These are phyloP conservation scores for Daedaleopsis sinensis DNA, from an alignment of 768 basidiomycete genomes.

Conservation along the genomic window DNA sequence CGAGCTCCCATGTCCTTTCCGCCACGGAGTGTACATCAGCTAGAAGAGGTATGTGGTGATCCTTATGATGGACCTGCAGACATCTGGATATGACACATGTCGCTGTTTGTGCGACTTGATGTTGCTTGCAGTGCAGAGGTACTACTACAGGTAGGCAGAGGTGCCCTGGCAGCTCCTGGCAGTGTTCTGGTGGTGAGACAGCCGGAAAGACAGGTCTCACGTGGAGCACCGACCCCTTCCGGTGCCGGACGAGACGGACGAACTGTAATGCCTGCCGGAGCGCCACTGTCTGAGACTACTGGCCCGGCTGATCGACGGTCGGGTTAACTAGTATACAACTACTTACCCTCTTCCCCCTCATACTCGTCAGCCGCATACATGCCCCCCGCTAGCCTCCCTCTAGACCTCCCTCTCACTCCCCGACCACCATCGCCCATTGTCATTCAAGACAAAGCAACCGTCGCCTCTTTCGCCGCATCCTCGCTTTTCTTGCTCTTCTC, in stretches of 20 bases:
- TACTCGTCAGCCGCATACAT: background rate
- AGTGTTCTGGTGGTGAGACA: no score
- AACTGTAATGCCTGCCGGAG: slow-evolving; percentile 8
- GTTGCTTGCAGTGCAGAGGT: no score
- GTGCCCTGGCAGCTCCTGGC: no score
- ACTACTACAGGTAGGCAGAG: no score
- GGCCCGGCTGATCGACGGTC: no score
- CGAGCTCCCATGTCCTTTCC: no score
- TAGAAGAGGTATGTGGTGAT: background rate
- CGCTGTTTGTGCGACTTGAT: no score
- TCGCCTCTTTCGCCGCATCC: slow-evolving; percentile 11
- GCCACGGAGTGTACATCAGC: no score
- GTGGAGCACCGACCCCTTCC: background rate
- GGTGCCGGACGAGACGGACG: background rate
- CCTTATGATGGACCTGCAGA: no score
- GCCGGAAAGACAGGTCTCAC: background rate
- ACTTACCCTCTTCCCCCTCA: background rate
- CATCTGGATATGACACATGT: no score
- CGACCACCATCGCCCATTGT: slow-evolving; percentile 15
- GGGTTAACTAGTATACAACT: background rate
- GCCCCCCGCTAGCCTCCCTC: background rate
- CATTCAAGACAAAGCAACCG: slow-evolving; percentile 13
- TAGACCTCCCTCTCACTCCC: background rate
- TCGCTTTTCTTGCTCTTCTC: slow-evolving; percentile 1
- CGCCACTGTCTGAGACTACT: background rate